These are phyloP conservation scores for Persicaria maculosa DNA, from an alignment of 148 eudicot species.

Conservation along the genomic window DNA sequence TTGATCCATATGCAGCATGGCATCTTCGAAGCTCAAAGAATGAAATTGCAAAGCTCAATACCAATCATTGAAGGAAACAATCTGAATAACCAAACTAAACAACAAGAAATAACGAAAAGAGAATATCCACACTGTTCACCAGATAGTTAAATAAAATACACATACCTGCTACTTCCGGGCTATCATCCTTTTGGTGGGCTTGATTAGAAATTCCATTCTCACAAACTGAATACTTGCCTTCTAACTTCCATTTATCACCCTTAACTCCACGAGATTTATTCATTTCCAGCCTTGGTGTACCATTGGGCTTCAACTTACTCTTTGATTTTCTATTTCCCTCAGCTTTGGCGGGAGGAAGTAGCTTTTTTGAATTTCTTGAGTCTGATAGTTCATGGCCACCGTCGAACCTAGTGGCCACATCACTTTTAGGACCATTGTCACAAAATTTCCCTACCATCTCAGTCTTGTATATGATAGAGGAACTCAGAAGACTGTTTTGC, in stretches of 20 bases:
- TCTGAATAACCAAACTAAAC: not conserved
- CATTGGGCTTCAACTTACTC: slow-evolving; percentile 29
- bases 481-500: slow-evolving; percentile 25
- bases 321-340: slow-evolving; percentile 29
- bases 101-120: slow-evolving; percentile 6
- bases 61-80: not conserved
- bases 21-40: not conserved
- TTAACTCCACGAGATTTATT: slow-evolving; percentile 32
- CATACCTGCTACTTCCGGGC: slow-evolving; percentile 39
- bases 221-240: slow-evolving; percentile 20
- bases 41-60: not conserved
- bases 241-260: slow-evolving; percentile 27
- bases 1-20: not conserved
- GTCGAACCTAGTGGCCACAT: slow-evolving; percentile 17
- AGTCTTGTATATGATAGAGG: slow-evolving; percentile 21
- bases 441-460: slow-evolving; percentile 21
- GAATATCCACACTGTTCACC: not conserved
- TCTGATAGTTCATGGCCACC: slow-evolving; percentile 28
- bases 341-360: slow-evolving; percentile 25
- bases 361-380: slow-evolving; percentile 20
- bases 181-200: slow-evolving; percentile 22
- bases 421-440: slow-evolving; percentile 26
- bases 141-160: slow-evolving; percentile 9
- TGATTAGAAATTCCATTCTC: slow-evolving; percentile 24
- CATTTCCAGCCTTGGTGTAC: slow-evolving; percentile 20